A percentile compares a stretch with the other conserved stretches of the same genome.
phyloP scores from a whole-genome alignment of 371 early-diverging fungal species.

The Mucor piriformis region DNA sequence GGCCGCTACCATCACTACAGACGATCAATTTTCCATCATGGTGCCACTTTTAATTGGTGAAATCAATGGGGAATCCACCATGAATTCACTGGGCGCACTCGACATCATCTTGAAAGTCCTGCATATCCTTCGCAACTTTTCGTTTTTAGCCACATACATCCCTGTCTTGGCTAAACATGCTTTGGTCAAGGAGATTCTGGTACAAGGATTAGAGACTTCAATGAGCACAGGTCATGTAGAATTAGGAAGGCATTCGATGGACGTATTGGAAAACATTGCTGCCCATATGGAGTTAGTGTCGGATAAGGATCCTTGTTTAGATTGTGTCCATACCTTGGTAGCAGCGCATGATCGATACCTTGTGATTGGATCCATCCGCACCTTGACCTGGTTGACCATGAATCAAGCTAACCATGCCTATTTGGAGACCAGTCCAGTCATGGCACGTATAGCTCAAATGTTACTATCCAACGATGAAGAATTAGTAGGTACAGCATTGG shows the following conservation, averaged over 20 bases:
- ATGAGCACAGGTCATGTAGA: slow-evolving; percentile 53
- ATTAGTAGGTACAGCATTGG: slow-evolving; percentile 65
- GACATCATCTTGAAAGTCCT: slow-evolving; percentile 73
- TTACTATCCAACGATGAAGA: slow-evolving; percentile 74
- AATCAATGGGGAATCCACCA: not conserved
- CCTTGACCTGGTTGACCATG: slow-evolving; percentile 60
- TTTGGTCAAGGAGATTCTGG: slow-evolving; percentile 53
- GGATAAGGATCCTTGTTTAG: slow-evolving; percentile 38
- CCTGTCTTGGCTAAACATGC: slow-evolving; percentile 48
- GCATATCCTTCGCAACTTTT: slow-evolving; percentile 76
- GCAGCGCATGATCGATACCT: slow-evolving; percentile 63
- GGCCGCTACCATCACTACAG: not conserved
- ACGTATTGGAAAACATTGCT: slow-evolving; percentile 71
- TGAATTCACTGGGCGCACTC: slow-evolving; percentile 16
- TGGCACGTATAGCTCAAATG: slow-evolving; percentile 42
- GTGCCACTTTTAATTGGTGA: not conserved
- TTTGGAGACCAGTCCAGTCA: slow-evolving; percentile 11
- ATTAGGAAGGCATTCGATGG: slow-evolving; percentile 64
- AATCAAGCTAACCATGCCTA: slow-evolving; percentile 4
- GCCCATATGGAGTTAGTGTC: slow-evolving; percentile 42
- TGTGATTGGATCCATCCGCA: slow-evolving; percentile 66
- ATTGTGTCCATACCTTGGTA: slow-evolving; percentile 42
- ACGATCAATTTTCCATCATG: not conserved
- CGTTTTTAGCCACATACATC: slow-evolving; percentile 64
- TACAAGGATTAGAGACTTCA: slow-evolving; percentile 59